These are phyloP conservation scores for Cercospora citrullina DNA, from an alignment of 2,329 filamentous ascomycete species.

Conservation along the genomic window DNA sequence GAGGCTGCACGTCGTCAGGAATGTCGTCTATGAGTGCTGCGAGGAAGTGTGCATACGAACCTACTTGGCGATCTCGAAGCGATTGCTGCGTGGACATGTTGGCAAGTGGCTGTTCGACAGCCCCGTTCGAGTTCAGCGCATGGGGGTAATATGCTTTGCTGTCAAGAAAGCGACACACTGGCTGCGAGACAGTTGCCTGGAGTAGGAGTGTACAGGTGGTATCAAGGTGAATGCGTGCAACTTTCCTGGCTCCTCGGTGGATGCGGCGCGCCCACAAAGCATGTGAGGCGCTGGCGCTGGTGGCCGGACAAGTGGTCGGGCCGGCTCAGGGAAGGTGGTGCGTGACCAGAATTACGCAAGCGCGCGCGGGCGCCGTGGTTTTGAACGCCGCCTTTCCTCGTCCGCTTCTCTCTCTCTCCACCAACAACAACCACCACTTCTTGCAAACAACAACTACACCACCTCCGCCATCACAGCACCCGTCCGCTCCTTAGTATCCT, in stretches of 20 bases:
- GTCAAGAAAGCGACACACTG: neutral
- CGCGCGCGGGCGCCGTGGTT: neutral
- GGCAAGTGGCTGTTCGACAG: constrained; percentile 36
- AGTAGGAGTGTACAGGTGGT: neutral
- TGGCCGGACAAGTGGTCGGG: neutral
- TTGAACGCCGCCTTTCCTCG: neutral
- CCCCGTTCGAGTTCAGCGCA: constrained; percentile 33
- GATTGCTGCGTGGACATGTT: constrained; percentile 60
- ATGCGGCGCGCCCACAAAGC: neutral
- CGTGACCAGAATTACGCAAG: neutral
- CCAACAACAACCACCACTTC: neutral
- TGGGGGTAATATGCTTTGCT: constrained; percentile 13
- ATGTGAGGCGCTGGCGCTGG: neutral
- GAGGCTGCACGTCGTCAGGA: constrained; percentile 59
- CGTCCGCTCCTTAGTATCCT: constrained; percentile 16
- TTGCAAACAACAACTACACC: constrained; percentile 7
- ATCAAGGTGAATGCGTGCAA: neutral
- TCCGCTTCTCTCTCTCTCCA: neutral
- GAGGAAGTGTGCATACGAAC: constrained; percentile 48
- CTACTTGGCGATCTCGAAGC: constrained; percentile 71
- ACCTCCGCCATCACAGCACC: constrained; percentile 9
- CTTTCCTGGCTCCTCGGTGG: neutral
- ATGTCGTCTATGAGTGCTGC: constrained; percentile 22
- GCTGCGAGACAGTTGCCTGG: neutral
- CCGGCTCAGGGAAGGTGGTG: neutral